Conservation (phyloP, 805 yeast genomes). For the Naumovozyma castellii region DNA sequence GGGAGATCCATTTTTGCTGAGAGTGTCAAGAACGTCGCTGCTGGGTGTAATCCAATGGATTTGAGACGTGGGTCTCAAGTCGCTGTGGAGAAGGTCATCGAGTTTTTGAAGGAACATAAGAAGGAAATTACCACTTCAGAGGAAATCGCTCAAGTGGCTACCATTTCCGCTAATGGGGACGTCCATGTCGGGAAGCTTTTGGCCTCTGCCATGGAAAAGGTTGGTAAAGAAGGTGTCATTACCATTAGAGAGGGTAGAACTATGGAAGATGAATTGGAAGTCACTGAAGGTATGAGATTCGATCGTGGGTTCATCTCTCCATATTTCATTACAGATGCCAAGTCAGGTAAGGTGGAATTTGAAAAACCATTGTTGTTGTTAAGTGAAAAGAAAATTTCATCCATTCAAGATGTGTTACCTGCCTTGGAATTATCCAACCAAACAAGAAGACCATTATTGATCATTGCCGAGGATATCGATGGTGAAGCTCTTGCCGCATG, state of each 20-base stretch:
- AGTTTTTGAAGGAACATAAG: conserved; percentile 73
- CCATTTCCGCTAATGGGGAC: conserved; percentile 96
- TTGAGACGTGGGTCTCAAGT: conserved; percentile 95
- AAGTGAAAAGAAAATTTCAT: conserved; percentile 85
- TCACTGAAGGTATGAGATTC: conserved; percentile 96
- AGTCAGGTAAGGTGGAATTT: conserved; percentile 86
- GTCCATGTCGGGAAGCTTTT: conserved; percentile 80
- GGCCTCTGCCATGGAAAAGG: conserved; percentile 96
- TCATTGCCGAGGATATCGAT: conserved; percentile 91
- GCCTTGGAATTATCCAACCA: conserved; percentile 89
- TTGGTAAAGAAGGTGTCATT: conserved; percentile 97
- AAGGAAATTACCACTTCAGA: conserved; percentile 88
- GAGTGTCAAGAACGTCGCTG: conserved; percentile 92
- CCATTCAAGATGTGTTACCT: conserved; percentile 86
- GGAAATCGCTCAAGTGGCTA: conserved; percentile 96
- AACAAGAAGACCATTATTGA: conserved; percentile 83
- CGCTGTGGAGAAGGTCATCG: conserved; percentile 88
- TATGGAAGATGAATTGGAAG: conserved; percentile 90
- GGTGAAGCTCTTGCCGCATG: conserved; percentile 99
- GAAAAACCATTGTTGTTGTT: conserved; percentile 85
- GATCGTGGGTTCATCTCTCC: conserved; percentile 97
- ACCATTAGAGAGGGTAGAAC: conserved; percentile 97
- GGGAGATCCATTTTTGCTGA: conserved; percentile 95
- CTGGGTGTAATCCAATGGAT: conserved; percentile 98
- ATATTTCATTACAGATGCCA: conserved; percentile 89